Percentiles rank a stretch among this genome's conserved stretches.
Evolutionary conservation across 2,329 filamentous ascomycete genomes (phyloP).

Genomic region (Cercospora zeae-maydis): DNA sequence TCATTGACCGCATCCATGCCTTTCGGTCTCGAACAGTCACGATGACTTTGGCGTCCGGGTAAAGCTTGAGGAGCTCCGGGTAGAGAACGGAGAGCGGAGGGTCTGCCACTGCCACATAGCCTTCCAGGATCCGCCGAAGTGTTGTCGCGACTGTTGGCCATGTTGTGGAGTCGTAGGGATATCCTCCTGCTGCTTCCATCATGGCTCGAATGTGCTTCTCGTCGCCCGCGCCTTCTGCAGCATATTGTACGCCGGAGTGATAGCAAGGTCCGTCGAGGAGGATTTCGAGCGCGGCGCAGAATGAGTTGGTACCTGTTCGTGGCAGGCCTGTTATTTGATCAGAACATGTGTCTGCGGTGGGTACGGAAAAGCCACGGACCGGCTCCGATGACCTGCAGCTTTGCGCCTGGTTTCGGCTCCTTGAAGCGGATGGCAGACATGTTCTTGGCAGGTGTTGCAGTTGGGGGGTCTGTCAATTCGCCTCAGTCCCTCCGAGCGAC

Average conservation of each 20-base stretch:
- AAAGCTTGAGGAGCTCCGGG: slow-evolving; percentile 36
- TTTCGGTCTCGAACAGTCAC: slow-evolving; percentile 28
- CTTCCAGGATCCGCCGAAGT: slow-evolving; percentile 28
- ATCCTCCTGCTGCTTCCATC: slow-evolving; percentile 4
- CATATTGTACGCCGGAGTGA: slow-evolving; percentile 15
- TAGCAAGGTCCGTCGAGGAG: slow-evolving; percentile 19
- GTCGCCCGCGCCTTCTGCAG: slow-evolving; percentile 3
- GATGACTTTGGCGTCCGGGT: slow-evolving; percentile 39
- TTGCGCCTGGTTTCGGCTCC: slow-evolving; percentile 1
- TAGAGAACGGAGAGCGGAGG: slow-evolving; percentile 34
- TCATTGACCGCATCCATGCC: background rate
- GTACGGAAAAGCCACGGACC: background rate
- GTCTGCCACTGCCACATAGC: slow-evolving; percentile 35
- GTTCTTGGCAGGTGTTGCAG: background rate
- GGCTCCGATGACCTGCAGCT: slow-evolving; percentile 11
- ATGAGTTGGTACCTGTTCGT: slow-evolving; percentile 16
- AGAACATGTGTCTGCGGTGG: background rate
- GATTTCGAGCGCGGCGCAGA: slow-evolving; percentile 12
- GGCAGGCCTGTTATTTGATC: slow-evolving; percentile 5
- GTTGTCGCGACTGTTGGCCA: background rate
- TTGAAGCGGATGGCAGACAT: background rate
- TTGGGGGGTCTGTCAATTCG: no score
- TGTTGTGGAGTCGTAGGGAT: slow-evolving; percentile 3
- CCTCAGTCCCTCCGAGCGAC: no score
- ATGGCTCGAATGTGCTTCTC: slow-evolving; percentile 11